Evolutionary conservation across 202 grass and related monocot genomes (phyloP).

Genomic region (Eragrostis tef): DNA sequence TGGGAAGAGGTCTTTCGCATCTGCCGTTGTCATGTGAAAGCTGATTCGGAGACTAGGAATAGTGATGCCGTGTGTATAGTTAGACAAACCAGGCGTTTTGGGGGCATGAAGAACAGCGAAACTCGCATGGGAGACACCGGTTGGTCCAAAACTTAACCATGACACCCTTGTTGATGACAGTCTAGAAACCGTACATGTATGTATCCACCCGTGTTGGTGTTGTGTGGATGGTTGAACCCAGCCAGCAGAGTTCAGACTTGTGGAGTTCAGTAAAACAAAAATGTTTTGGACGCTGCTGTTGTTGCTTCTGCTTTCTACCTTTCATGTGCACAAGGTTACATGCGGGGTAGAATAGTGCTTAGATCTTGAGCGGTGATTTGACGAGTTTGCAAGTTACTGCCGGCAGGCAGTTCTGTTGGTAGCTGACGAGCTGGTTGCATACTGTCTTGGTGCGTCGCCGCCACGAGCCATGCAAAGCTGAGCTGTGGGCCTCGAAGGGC

Average conservation of each 20-base stretch:
- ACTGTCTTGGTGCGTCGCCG: too few species aligned
- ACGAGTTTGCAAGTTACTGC: too few species aligned
- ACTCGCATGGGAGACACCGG: background rate
- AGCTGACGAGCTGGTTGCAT: too few species aligned
- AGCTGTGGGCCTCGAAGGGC: too few species aligned
- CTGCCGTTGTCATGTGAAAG: constrained; percentile 55
- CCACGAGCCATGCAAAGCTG: too few species aligned
- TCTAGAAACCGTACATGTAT: background rate
- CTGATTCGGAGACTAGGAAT: constrained; percentile 7
- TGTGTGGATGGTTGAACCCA: background rate
- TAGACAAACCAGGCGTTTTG: background rate
- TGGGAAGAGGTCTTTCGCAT: constrained; percentile 74
- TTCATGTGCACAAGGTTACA: too few species aligned
- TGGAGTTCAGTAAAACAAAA: background rate
- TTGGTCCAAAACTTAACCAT: background rate
- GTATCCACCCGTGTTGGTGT: too few species aligned
- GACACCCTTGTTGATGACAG: background rate
- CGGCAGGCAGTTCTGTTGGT: too few species aligned
- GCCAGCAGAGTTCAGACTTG: background rate
- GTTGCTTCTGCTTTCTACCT: too few species aligned
- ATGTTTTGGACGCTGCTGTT: too few species aligned
- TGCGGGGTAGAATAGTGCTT: too few species aligned
- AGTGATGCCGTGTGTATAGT: constrained; percentile 1
- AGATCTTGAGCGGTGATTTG: too few species aligned
- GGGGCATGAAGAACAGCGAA: background rate